Base-by-base conservation (phyloP, 352 stramenopile genomes). In the Phytophthora agathidicida region DNA sequence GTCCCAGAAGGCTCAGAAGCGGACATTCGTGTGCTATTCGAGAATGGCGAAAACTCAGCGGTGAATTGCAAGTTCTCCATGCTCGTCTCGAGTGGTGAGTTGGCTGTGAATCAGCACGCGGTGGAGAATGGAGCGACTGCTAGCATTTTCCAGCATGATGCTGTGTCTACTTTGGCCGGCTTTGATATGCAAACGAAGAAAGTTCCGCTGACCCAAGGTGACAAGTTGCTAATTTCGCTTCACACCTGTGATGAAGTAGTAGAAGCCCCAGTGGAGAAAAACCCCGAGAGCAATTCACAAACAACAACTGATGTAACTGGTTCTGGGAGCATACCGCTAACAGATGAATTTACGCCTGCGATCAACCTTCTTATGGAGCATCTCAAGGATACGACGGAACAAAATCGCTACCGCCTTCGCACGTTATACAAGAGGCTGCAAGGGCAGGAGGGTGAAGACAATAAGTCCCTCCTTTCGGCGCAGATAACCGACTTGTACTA, bases 331-430 rank as follows among this genome's bases (percentile, higher is more conserved):
- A 39, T 16, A 1, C 17, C 56, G 20, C 31, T 71, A 26, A 49
- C 48, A 2, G 87, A 94, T 49, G 87, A 94, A 47, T 42, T 91
- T 17, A 93, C 86, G 22, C 81, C 86, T 7, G 75, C 87, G 43
- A 77, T 91, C 23, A 89, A 80, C n/a, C 30, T 96, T 44, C 65
- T 93, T 4, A 68, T 93, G 20, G 87, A 91, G n/a, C 70, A 89
- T 22, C 61, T 93, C 24, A 75, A 86, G 31, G 81, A 93, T 49
- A 83, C 83, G 47, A 88, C 86, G 52, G 72, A 89, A 44, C 65
- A 75, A 45, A 96, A 96, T 42, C 78, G 87, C 11, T 86, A 76
- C 35, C 60, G 68, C 8, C 50, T 93, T 44, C 83, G 77, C 4
- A 43, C 60, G 7, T 46, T 93, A 5, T 82, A 75, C 23, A 81